Evolutionary conservation across 495 filamentous ascomycete genomes (phyloP).

Genomic region (Talaromyces stipitatus): DNA sequence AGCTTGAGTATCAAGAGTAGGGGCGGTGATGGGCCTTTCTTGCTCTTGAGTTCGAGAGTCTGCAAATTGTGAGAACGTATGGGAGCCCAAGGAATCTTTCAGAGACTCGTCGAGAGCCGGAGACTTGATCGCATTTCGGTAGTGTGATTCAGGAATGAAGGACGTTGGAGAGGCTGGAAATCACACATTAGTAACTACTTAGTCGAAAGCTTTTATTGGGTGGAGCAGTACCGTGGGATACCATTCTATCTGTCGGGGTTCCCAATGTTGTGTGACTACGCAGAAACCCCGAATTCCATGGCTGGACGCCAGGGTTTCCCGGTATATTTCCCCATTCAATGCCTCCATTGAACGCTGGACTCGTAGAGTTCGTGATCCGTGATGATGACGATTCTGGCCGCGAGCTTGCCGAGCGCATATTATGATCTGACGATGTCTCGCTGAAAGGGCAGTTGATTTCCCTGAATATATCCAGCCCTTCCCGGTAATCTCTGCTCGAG

Average conservation of each 20-base stretch:
- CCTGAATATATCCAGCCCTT: slow-evolving; percentile 27
- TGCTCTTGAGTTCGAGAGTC: background rate
- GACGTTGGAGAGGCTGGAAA: background rate
- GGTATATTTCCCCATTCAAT: background rate
- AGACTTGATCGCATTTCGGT: background rate
- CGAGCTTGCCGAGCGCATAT: slow-evolving; percentile 11
- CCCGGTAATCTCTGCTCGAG: slow-evolving; percentile 29
- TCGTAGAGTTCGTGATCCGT: background rate
- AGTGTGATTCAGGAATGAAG: background rate
- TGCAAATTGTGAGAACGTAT: background rate
- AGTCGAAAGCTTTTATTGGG: background rate
- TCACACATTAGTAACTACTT: background rate
- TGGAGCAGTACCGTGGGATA: background rate
- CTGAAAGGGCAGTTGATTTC: slow-evolving; percentile 33
- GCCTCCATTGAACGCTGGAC: background rate
- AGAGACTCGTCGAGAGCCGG: background rate
- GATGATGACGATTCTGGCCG: slow-evolving; percentile 22
- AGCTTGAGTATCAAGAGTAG: slow-evolving; percentile 17
- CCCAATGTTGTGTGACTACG: slow-evolving; percentile 3
- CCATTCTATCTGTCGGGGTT: slow-evolving; percentile 1
- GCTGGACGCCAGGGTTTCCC: background rate
- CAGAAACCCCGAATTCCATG: background rate
- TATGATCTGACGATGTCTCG: slow-evolving; percentile 20
- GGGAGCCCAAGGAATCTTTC: background rate
- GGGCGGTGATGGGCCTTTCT: slow-evolving; percentile 14